A percentile compares a stretch with the other conserved stretches of the same genome.
phyloP scores from a whole-genome alignment of 2,329 filamentous ascomycete genomes.

The Phialemoniopsis sp. region DNA sequence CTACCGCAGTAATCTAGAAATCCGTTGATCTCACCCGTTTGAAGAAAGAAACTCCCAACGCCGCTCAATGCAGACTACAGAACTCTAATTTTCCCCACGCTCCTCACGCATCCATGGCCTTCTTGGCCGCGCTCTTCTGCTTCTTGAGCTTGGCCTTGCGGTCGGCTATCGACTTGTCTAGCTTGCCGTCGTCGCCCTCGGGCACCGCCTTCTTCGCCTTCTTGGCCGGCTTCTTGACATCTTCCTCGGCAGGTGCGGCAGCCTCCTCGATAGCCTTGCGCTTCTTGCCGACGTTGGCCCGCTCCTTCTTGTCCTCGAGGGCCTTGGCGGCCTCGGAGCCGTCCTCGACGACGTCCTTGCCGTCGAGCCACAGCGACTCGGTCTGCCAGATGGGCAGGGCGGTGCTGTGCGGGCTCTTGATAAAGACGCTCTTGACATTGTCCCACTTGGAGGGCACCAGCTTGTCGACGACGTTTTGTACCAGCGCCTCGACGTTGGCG shows the following conservation, averaged over 20 bases:
- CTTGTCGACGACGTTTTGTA: conserved; percentile 66
- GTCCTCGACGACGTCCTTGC: conserved; percentile 65
- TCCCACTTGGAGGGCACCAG: conserved; percentile 84
- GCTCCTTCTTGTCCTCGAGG: conserved; percentile 32
- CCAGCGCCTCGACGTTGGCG: conserved; percentile 75
- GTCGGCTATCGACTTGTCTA: conserved; percentile 56
- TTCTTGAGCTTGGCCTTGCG: conserved; percentile 54
- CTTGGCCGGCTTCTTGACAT: conserved; percentile 36
- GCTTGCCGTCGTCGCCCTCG: conserved; percentile 45
- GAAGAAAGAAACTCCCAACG: too few relatives aligned
- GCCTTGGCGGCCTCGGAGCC: conserved; percentile 43
- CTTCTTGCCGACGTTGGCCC: conserved; percentile 63
- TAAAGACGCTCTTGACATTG: conserved; percentile 77
- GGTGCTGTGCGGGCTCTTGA: conserved; percentile 86
- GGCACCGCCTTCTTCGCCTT: conserved; percentile 27
- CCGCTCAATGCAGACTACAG: too few relatives aligned
- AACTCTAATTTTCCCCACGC: too few relatives aligned
- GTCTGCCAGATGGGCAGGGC: conserved; percentile 94
- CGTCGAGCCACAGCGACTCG: conserved; percentile 83
- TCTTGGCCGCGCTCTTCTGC: conserved; percentile 53
- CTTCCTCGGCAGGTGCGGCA: conserved; percentile 13
- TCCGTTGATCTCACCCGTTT: too few relatives aligned
- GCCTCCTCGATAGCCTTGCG: conserved; percentile 42
- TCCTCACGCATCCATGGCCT: conserved; percentile 23
- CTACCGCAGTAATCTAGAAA: too few relatives aligned